Conservation (phyloP, 2,329 filamentous ascomycete species). For the Zymoseptoria pseudotritici region DNA sequence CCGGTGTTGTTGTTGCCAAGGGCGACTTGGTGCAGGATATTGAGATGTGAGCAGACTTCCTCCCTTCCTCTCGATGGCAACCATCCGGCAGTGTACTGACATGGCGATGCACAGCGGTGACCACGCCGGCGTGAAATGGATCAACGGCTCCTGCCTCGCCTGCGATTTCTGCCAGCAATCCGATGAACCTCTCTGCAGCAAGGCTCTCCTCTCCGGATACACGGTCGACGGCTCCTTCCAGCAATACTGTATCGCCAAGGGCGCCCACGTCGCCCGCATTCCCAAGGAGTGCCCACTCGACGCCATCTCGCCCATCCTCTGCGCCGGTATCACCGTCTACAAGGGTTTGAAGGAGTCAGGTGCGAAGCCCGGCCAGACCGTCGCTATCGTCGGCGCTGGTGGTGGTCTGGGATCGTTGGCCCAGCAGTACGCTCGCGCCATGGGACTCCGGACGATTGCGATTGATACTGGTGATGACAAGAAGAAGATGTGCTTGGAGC, state of each 20-base stretch:
- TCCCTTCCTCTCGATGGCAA: no score
- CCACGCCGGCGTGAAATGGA: constrained; percentile 81
- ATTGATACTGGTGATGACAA: constrained; percentile 83
- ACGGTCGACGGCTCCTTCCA: constrained; percentile 91
- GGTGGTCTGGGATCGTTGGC: constrained; percentile 75
- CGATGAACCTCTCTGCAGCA: constrained; percentile 78
- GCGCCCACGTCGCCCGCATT: constrained; percentile 74
- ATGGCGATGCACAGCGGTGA: constrained; percentile 50
- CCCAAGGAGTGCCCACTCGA: constrained; percentile 71
- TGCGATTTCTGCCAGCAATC: constrained; percentile 74
- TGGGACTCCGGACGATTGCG: constrained; percentile 73
- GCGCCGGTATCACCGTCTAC: constrained; percentile 74
- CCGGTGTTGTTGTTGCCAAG: constrained; percentile 72
- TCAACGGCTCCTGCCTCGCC: constrained; percentile 76
- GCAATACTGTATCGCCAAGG: constrained; percentile 83
- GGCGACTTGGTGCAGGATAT: constrained; percentile 72
- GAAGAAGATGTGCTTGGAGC: constrained; percentile 55
- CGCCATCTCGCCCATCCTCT: constrained; percentile 70
- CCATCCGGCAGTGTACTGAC: background rate
- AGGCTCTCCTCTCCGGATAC: constrained; percentile 75
- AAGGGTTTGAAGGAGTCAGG: constrained; percentile 84
- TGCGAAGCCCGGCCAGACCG: constrained; percentile 63
- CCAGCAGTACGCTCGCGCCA: constrained; percentile 81
- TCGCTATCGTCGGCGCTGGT: constrained; percentile 80
- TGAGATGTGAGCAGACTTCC: constrained; percentile 43